Evolutionary conservation across 2,329 filamentous ascomycete species (phyloP), one percentile per base, ranked within the genome.

Genomic region (Hypoxylon sp.): DNA sequence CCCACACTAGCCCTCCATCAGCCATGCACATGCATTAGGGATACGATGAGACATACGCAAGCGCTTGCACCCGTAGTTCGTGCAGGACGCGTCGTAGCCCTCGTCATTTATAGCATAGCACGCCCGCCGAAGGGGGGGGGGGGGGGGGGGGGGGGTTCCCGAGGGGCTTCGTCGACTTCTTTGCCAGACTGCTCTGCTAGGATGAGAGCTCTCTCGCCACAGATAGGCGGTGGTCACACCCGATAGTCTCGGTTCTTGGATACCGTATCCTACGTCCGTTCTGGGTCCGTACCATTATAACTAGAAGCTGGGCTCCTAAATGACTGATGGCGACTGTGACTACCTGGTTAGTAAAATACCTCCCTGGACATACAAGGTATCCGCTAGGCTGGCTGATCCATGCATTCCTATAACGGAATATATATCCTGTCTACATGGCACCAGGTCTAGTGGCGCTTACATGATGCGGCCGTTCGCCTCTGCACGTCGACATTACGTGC

Each of bases 31-130:
- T 63, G 62, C 62, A 60, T 51, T 48, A 46, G 26, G 59, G 60
- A 65, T 58, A 54, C 62, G 62, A 64, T 62, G 62, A 65, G 62
- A 65, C 59, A 63, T 58, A 60, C 59, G 62, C 62, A 65, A 65
- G 59, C 59, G 51, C 59, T 58, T 54, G 49, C 53, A 60, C 56
- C 62, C 48, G 48, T 52, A 55, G 31, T 58, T 53, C 46, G 58
- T 64, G 58, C 58, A 59, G 58, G 42, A 60, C 59, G 62, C 59
- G 50, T 63, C 50, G 56, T 41, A 58, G 47, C 23, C 13, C 37
- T 55, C 46, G 33, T 59, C 56, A 49, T 57, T 48, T 58, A 45
- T 48, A 59, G 23, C 24, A 47, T 52, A 54, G 29, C 27, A 20
- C 50, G 38, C 48, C 51, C 51, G 31, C 57, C 47, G 41, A 51